Evolutionary conservation across 768 basidiomycete species (phyloP), one percentile per base, ranked within the genome.

Genomic region (Cystofilobasidium macerans): DNA sequence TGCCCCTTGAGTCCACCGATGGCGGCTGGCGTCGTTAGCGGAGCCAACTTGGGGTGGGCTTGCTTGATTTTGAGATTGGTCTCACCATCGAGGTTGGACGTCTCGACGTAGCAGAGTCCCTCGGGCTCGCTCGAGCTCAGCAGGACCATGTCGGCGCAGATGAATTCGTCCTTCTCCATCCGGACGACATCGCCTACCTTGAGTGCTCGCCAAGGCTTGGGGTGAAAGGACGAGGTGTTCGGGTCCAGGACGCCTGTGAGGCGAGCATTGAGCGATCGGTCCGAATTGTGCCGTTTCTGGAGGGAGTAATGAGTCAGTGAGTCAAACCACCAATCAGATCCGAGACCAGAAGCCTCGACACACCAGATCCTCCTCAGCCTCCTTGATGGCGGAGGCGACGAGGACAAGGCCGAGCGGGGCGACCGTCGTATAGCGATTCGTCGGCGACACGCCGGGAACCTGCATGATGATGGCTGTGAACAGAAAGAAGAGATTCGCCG

Each of bases 31-130:
- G 88, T 83, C 7, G 86, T 90, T 48, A 97, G 81, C 7, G 81
- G 72, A 0, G 87, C 78, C 1, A 92, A 97, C 38, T 89, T 84
- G 1, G 88, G 79, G 3, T 88, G 88, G 0, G 89, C 89, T 77
- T 99, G 92, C 74, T 99, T 99, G 77, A 99, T 98, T 79, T 98
- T 99, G 71, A 99, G 82, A 73, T 98, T 98, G 5, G 95, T 99
- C 79, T 98, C 95, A 30, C 91, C 95, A 72, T 99, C 95, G 32
- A 99, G 81, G 75, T 99, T 99, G 9, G 89, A 88, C 0, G 95
- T 99, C 76, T 99, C 95, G 69, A 98, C 89, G 74, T 97, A 99
- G 71, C 94, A 97, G 54, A 98, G 79, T 0, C 95, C 92, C 74
- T 99, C 95, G 0, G 95, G 95, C 75, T 99, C 95, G 74, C 88